Evolutionary conservation across 1,284 basidiomycete genomes (phyloP), one percentile per base, ranked within the genome.

Genomic region (Ganoderma multipileum): DNA sequence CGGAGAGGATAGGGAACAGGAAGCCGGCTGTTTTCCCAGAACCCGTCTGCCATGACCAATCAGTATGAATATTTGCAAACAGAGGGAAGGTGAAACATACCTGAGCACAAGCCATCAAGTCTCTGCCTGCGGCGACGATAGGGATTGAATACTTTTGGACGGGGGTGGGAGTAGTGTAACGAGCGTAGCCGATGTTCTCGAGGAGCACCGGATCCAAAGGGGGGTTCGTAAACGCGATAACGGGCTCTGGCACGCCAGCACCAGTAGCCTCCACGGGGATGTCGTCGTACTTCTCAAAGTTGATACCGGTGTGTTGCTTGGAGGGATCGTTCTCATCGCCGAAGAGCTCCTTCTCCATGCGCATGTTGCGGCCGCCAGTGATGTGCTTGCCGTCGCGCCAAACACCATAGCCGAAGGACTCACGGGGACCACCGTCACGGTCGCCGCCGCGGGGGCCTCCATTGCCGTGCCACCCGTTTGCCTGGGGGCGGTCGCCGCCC

Each of bases 141-240:
- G 97, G 98, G 78, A 99, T 95, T 76, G 98, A 99, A 83, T 99
- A 98, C 87, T 99, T 99, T 89, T 99, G 98, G 73, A 99, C 98
- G 33, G 97, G 97, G 64, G 97, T 99, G 26, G 97, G 97, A 65
- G 91, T 95, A 72, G 91, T 91, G 88, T 99, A 99, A 83, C 90
- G 95, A 79, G 98, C 94, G 80, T 89, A 92, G 65, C 87, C 85
- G 78, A 99, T 99, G 85, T 99, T 99, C 82, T 98, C 95, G 72
- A 99, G 86, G 38, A 99, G 90, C 79, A 97, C 93, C 57, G 93
- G 89, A 83, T 99, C 96, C 78, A 99, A 86, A 72, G 96, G 97
- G 61, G 96, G 93, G 78, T 87, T 90, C 67, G 92, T 93, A 84
- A 99, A 99, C 68, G 91, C 88, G 73, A 82, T 89, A 75, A 99